These are phyloP conservation scores for Linum lewisii DNA, from an alignment of 345 rosid species.

Conservation along the genomic window DNA sequence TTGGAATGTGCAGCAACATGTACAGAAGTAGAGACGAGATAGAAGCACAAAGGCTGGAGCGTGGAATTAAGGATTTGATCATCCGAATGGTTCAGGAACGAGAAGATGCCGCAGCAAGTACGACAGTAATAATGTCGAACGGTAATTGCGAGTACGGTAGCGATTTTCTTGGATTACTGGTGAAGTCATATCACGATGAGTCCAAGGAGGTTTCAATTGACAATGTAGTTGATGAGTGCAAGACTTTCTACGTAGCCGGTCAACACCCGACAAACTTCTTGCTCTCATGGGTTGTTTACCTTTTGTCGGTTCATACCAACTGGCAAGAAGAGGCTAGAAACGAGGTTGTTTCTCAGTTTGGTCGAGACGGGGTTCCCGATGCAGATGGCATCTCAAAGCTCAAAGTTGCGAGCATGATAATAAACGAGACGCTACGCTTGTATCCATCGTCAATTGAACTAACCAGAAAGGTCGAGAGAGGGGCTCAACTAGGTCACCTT, in stretches of 20 bases:
- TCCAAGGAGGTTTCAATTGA: background rate
- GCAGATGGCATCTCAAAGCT: slow-evolving; percentile 1
- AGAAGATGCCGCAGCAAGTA: background rate
- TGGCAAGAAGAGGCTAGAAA: slow-evolving; percentile 5
- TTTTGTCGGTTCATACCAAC: background rate
- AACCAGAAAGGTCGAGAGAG: background rate
- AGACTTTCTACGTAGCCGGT: background rate
- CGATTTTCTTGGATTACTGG: background rate
- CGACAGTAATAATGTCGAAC: too few species aligned
- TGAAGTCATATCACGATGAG: background rate
- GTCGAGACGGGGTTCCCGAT: background rate
- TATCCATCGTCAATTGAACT: background rate
- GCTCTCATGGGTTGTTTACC: background rate
- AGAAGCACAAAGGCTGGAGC: background rate
- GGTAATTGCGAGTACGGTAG: background rate
- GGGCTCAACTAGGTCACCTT: background rate
- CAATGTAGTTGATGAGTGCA: background rate
- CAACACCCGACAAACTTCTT: background rate
- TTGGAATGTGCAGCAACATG: background rate
- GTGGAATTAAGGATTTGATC: background rate
- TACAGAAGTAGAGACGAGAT: background rate
- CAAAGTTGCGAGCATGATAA: background rate
- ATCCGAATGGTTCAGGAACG: background rate
- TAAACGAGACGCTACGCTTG: background rate
- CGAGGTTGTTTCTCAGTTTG: background rate